Conservation (phyloP, 176 grass and related monocot genomes). For the Olyra latifolia region DNA sequence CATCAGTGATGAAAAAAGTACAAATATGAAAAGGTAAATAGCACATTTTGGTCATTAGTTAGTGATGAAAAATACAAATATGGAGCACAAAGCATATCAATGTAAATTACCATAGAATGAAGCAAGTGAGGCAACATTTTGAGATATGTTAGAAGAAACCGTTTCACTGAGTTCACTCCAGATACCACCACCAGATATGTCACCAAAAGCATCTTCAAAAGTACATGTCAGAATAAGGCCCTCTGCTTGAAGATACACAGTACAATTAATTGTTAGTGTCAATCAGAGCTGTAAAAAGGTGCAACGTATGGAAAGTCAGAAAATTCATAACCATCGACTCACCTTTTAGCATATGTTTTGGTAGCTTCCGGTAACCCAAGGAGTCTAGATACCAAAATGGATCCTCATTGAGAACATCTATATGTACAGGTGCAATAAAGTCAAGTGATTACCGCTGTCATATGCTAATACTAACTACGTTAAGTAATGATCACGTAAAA, state of each 20-base stretch:
- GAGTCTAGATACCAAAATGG: background rate
- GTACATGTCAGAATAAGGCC: background rate
- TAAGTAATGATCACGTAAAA: background rate
- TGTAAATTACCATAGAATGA: constrained; percentile 15
- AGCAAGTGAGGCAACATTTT: constrained; percentile 1
- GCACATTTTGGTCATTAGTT: background rate
- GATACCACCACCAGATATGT: background rate
- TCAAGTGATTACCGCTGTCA: background rate
- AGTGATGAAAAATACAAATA: too few relatives aligned
- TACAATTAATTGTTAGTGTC: background rate
- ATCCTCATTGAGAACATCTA: background rate
- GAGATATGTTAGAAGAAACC: background rate
- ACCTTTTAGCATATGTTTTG: background rate
- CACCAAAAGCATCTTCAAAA: constrained; percentile 22
- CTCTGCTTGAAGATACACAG: constrained; percentile 16
- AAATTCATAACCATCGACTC: background rate
- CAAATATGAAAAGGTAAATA: constrained; percentile 12
- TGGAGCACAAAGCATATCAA: background rate
- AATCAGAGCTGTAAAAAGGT: background rate
- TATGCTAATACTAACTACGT: background rate
- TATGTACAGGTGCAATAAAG: background rate
- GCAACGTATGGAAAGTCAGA: background rate
- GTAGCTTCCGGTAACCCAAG: background rate
- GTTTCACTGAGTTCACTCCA: background rate
- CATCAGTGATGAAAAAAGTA: background rate